Base-by-base conservation (phyloP, 345 rosid genomes). In the Camelina neglecta region DNA sequence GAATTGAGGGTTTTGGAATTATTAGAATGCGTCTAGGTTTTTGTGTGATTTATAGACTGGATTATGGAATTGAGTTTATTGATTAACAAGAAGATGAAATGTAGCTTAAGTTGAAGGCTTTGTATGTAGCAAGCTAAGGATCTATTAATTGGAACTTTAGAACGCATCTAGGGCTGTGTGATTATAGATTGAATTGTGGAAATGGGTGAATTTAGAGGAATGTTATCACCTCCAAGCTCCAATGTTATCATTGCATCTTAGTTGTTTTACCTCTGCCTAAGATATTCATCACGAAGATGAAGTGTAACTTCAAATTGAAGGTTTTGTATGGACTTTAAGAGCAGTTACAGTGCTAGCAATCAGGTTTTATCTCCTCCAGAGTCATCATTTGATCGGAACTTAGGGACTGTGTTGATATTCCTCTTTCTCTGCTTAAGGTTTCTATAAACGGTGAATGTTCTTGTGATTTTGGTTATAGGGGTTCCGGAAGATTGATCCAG, bases 401-500 rank as follows among this genome's bases (percentile, higher is more conserved):
- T 44, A 29, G 21, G 24, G 67, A 71, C 11, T 57, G 8, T 26
- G 39, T 26, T 0, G 23, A n/a, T 2, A 24, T 26, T 48, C 51
- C 5, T 55, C 8, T 0, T 58, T 20, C 61, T 59, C 61, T 2
- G 31, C 2, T 23, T 21, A 18, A 50, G n/a, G 31, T 16, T 67
- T 45, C 49, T 12, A 35, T 35, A 61, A 35, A 31, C 35, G 60
- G 59, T 26, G 38, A 23, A 26, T 73, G 60, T 57, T 42, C 13
- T 39, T 75, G 26, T 51, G 49, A 45, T 13, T 45, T 13, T 26
- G 72, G 23, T 69, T 49, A 63, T 85, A 95, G 99, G 99, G 99
- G 20, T 95, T 95, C 51, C 84, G 93, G 39, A 95, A 95, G 87
- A 89, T 83, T 69, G 97, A 95, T 85, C 87, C 96, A 0, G 96